Percentiles rank a stretch among this genome's conserved stretches.
Evolutionary conservation across 192 early-diverging fungal species (phyloP).

Genomic region (Dimargaris verticillata): DNA sequence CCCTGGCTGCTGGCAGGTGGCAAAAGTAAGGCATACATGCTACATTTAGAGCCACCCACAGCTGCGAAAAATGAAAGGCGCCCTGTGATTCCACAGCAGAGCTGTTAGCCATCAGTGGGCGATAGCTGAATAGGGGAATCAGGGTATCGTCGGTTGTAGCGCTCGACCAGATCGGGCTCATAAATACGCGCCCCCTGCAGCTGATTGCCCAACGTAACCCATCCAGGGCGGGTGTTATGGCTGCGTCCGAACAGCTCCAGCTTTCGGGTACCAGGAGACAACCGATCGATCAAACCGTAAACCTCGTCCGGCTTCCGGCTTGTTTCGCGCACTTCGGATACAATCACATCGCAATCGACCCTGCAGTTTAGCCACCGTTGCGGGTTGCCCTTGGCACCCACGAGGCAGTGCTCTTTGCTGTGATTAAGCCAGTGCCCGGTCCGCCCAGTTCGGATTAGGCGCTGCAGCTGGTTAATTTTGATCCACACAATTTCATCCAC

Average conservation of each 20-base stretch:
- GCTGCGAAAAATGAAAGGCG: no score
- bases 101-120: neutral
- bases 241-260: conserved; percentile 42
- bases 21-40: no score
- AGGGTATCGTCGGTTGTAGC: conserved; percentile 18
- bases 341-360: conserved; percentile 38
- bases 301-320: conserved; percentile 46
- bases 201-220: conserved; percentile 49
- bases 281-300: conserved; percentile 39
- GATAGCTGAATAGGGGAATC: conserved; percentile 14
- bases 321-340: conserved; percentile 40
- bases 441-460: conserved; percentile 39
- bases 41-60: no score
- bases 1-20: no score
- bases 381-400: conserved; percentile 35
- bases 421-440: conserved; percentile 56
- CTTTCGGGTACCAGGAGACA: conserved; percentile 36
- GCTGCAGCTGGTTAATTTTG: conserved; percentile 44
- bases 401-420: conserved; percentile 45
- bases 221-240: conserved; percentile 41
- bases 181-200: conserved; percentile 32
- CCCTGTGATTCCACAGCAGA: no score
- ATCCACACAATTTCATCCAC: conserved; percentile 49
- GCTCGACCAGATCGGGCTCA: conserved; percentile 27
- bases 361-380: conserved; percentile 20